Percentiles rank a stretch among this genome's conserved stretches.
Evolutionary conservation across 2,329 filamentous ascomycete species (phyloP).

Genomic region (Teratosphaeria epicoccoides): DNA sequence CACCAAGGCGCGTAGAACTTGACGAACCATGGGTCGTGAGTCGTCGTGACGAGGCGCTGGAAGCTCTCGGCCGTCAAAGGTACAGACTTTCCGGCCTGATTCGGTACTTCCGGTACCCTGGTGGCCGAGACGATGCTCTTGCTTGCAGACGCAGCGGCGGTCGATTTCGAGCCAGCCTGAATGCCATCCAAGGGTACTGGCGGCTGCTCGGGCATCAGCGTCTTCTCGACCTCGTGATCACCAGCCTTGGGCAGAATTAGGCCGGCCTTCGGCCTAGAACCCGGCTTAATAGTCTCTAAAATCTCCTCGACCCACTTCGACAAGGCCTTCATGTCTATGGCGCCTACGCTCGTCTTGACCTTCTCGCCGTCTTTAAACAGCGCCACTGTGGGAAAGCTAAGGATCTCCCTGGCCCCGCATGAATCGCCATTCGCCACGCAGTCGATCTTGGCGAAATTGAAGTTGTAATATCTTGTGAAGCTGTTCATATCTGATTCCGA

Average conservation of each 20-base stretch:
- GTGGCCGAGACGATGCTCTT: slow-evolving; percentile 39
- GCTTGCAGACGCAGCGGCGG: slow-evolving; percentile 24
- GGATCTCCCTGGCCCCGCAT: slow-evolving; percentile 58
- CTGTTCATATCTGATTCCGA: slow-evolving; percentile 46
- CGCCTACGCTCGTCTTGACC: slow-evolving; percentile 53
- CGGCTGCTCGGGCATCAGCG: slow-evolving; percentile 7
- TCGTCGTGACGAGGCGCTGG: slow-evolving; percentile 72
- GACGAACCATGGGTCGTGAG: slow-evolving; percentile 90
- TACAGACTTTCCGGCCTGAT: slow-evolving; percentile 64
- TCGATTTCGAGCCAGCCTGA: slow-evolving; percentile 16
- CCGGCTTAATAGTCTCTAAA: slow-evolving; percentile 69
- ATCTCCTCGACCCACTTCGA: slow-evolving; percentile 63
- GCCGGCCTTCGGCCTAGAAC: slow-evolving; percentile 59
- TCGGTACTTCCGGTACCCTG: slow-evolving; percentile 38
- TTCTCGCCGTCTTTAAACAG: slow-evolving; percentile 71
- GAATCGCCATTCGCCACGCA: slow-evolving; percentile 74
- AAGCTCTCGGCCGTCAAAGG: slow-evolving; percentile 75
- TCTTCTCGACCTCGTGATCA: slow-evolving; percentile 40
- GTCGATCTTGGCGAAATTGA: slow-evolving; percentile 77
- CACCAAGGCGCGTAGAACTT: slow-evolving; percentile 99
- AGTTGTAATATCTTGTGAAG: slow-evolving; percentile 77
- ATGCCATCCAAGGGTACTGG: slow-evolving; percentile 2
- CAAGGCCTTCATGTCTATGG: slow-evolving; percentile 55
- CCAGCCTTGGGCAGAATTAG: slow-evolving; percentile 62
- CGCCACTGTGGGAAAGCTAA: slow-evolving; percentile 63